phyloP scores from a whole-genome alignment of 225 moss, liverwort and hornwort genomes.

The Pseudisothecium myosuroides region DNA sequence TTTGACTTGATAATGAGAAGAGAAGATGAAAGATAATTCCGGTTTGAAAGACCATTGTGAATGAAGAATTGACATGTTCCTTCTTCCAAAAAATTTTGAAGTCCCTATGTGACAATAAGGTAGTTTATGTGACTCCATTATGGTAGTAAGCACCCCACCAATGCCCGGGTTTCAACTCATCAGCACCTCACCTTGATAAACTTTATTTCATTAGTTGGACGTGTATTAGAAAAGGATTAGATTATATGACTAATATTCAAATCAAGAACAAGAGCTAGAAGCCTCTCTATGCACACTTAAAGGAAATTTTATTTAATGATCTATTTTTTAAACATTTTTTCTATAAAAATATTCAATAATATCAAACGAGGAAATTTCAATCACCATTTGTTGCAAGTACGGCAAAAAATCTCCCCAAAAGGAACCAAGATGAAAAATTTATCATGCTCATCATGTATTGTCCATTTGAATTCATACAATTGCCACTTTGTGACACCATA shows the following conservation, averaged over 20 bases:
- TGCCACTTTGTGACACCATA: background rate
- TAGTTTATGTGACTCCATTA: too few species aligned
- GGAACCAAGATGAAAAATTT: background rate
- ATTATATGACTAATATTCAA: background rate
- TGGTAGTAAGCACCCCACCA: too few species aligned
- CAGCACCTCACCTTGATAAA: too few species aligned
- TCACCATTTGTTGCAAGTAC: background rate
- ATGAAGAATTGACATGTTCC: too few species aligned
- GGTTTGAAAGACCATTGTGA: too few species aligned
- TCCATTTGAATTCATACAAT: background rate
- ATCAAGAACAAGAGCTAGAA: background rate
- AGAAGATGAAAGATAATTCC: too few species aligned
- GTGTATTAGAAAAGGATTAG: accelerated
- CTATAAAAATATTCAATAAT: background rate
- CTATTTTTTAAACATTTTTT: background rate
- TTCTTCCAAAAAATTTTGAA: too few species aligned
- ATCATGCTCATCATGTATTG: background rate
- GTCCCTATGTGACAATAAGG: too few species aligned
- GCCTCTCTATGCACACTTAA: accelerated
- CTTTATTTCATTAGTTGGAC: background rate
- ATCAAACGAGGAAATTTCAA: background rate
- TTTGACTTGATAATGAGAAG: background rate
- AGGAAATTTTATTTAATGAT: background rate
- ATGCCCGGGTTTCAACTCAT: too few species aligned
- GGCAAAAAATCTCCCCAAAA: background rate